A percentile compares a stretch with the other conserved stretches of the same genome.
phyloP scores from a whole-genome alignment of 176 grass and related monocot species.

The Zea mays region DNA sequence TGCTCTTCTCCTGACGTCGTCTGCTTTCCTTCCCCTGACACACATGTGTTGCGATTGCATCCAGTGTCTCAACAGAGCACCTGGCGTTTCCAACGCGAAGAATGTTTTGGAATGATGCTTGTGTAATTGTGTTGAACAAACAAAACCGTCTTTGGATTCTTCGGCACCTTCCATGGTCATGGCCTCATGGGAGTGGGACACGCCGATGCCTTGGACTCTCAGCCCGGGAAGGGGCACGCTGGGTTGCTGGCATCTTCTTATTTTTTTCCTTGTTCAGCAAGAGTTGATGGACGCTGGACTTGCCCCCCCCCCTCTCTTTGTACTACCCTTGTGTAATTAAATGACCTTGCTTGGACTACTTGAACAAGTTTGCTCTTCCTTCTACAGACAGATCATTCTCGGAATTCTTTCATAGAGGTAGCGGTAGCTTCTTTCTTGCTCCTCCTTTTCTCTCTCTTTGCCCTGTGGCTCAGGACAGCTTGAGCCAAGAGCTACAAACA shows the following conservation, averaged over 20 bases:
- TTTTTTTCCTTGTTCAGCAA: too few species aligned
- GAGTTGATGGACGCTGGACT: too few species aligned
- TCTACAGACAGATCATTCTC: slow-evolving; percentile 16
- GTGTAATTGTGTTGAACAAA: background rate
- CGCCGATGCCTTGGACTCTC: slow-evolving; percentile 16
- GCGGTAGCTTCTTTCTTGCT: slow-evolving; percentile 28
- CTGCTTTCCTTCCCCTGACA: too few species aligned
- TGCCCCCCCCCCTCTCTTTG: too few species aligned
- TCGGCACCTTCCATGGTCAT: background rate
- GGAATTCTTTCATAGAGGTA: background rate
- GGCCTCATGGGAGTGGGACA: too few species aligned
- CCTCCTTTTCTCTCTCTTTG: background rate
- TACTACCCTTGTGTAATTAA: too few species aligned
- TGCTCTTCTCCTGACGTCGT: too few species aligned
- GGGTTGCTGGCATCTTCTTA: background rate
- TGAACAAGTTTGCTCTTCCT: background rate
- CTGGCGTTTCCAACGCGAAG: too few species aligned
- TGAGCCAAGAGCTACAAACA: background rate
- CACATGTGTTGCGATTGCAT: too few species aligned
- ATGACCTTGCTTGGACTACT: too few species aligned
- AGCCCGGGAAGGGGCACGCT: slow-evolving; percentile 1
- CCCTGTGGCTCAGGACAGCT: slow-evolving; percentile 20
- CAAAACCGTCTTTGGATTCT: background rate
- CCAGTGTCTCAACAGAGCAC: too few species aligned
- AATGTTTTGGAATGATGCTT: too few species aligned